Base-by-base conservation (phyloP, 2,329 filamentous ascomycete species). In the Aspergillus ochraceus region DNA sequence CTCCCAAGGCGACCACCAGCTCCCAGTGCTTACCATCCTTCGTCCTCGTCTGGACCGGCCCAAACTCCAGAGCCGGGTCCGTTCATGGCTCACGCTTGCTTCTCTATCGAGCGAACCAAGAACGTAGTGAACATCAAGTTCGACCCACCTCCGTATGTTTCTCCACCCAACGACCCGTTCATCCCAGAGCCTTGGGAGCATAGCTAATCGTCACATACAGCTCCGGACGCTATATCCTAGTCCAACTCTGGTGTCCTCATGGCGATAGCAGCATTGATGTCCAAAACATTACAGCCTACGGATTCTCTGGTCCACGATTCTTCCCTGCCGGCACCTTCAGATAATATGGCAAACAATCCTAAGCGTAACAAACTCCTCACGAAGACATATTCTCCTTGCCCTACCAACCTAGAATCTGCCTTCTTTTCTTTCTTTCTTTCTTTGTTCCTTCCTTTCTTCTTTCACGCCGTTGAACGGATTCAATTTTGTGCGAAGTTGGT, bases 191-290 rank as follows among this genome's bases (percentile, higher is more conserved):
- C 49, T 19, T 54, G 52, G 32, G 49, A 11, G 22, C 12, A 8
- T 24, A 54, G 49, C 54, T 30, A 50, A 39, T n/a, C 20, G 20
- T 17, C 39, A n/a, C 32, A n/a, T 11, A 32, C 61, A 86, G 83
- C 9, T 91, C 90, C 11, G 91, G 90, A 5, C 86, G 91, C 58
- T 96, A 90, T 73, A 89, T 98, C 55, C 77, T 97, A 47, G 81
- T 98, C 64, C 97, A 97, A 80, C 86, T 97, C 74, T 97, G 92
- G 90, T 92, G 88, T 68, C 90, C 90, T 2, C 85, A 86, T 60
- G 84, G 86, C 26, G 86, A 88, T 52, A 82, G 85, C 4, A 96
- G 96, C 69, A 96, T 97, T 64, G 92, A 97, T 71, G 92, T 98
- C 45, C 90, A 97, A 74, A 91, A 89, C 50, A 88, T 97, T 24